Percentiles rank a stretch among this genome's conserved stretches.
These are phyloP conservation scores for Cercophora sp. DNA, from an alignment of 495 filamentous ascomycete genomes.

Conservation along the genomic window DNA sequence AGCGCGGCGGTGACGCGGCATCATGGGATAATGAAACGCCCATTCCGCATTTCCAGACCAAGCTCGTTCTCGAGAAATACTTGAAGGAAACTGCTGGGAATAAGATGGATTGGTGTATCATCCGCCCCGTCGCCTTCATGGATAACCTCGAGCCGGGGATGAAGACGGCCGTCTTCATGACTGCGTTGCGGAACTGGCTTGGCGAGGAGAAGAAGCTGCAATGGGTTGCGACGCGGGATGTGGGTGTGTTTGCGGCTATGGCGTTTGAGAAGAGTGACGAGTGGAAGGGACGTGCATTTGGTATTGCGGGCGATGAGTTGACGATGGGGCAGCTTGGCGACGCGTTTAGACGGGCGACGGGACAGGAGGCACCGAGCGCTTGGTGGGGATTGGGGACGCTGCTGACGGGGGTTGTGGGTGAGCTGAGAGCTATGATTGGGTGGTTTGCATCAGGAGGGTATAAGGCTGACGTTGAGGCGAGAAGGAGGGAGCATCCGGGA, in stretches of 20 bases:
- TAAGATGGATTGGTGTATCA: conserved; percentile 56
- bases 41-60: conserved; percentile 64
- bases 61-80: conserved; percentile 63
- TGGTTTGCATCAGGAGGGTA: conserved; percentile 47
- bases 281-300: conserved; percentile 37
- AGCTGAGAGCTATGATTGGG: conserved; percentile 42
- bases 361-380: conserved; percentile 32
- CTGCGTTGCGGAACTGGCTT: conserved; percentile 45
- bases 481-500: conserved; percentile 33
- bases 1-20: conserved; percentile 57
- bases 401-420: conserved; percentile 35
- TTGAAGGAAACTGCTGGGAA: conserved; percentile 38
- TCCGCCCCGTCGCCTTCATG: conserved; percentile 65
- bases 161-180: conserved; percentile 55
- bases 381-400: conserved; percentile 37
- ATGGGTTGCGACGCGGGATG: conserved; percentile 55
- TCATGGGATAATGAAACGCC: conserved; percentile 55
- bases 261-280: conserved; percentile 45
- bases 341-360: conserved; percentile 36
- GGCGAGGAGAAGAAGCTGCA: conserved; percentile 47
- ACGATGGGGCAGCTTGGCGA: conserved; percentile 36
- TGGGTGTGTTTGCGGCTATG: conserved; percentile 60
- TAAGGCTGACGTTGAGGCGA: conserved; percentile 36
- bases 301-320: conserved; percentile 45
- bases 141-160: conserved; percentile 60